Base-by-base conservation (phyloP, 208 protist genomes). In the Trypanosoma mega region DNA sequence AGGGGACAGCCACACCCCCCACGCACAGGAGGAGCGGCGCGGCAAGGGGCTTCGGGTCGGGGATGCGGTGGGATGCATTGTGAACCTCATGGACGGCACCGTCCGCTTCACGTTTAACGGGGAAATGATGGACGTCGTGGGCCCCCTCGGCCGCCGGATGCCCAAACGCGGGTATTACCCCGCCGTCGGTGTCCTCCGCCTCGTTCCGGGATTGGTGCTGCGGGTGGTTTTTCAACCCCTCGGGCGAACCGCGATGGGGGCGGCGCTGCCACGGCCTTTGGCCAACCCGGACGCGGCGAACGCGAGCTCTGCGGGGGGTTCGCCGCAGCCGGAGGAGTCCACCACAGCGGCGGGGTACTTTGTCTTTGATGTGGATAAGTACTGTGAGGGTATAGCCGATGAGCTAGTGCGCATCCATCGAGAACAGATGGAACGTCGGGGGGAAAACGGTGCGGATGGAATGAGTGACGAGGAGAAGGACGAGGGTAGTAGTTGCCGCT, bases 71-170 rank as follows among this genome's bases (percentile, higher is more conserved):
- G 86, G 86, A 1, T 89, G 82, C 45, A 68, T 93, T 9, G 78
- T 93, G n/a, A 77, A 87, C 59, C 60, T 85, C 39, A 55, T 81
- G 6, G 68, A 80, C 6, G 66, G 78, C 52, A 75, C 75, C 8
- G 65, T 93, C n/a, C 53, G 48, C 44, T 93, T 90, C 39, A 90
- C 82, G 6, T 73, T 83, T 44, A 93, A 93, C 55, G 68, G 73
- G 4, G 56, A 72, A 21, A 51, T 80, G 2, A 59, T 76, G 12
- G 51, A 64, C 34, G 47, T 72, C 11, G 37, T 52, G 12, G 18
- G 30, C 31, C 30, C 63, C 7, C 43, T 75, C 29, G 64, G 47
- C 23, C 51, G 55, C 18, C 39, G 50, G n/a, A 52, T 53, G 39
- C 43, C 45, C 24, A 45, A 47, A 36, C 45, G 50, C 9, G 75